These are phyloP conservation scores for Raphanus raphanistrum DNA, from an alignment of 345 rosid genomes.

Conservation along the genomic window DNA sequence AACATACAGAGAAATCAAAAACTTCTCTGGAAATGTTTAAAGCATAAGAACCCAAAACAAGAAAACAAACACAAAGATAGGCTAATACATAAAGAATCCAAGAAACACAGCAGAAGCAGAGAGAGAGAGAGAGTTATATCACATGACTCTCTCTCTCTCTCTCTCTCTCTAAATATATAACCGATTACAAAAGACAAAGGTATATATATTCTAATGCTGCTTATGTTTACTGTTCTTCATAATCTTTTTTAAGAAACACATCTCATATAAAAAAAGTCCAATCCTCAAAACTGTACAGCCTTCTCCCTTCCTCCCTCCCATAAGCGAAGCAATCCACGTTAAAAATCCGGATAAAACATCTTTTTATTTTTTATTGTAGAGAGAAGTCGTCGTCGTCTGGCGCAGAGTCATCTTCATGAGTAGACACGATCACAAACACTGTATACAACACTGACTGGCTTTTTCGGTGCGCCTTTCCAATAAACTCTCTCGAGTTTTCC, in stretches of 20 bases:
- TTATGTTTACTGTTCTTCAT: constrained; percentile 25
- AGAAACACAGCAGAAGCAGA: constrained; percentile 34
- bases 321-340: constrained; percentile 34
- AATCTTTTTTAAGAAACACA: constrained; percentile 13
- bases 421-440: constrained; percentile 61
- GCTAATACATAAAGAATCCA: constrained; percentile 28
- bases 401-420: constrained; percentile 39
- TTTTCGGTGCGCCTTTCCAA: constrained; percentile 50
- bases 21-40: constrained; percentile 32
- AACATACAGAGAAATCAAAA: constrained; percentile 36
- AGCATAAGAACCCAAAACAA: neutral
- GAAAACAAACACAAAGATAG: neutral
- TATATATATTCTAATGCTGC: constrained; percentile 26
- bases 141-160: neutral
- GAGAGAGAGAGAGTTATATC: neutral
- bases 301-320: constrained; percentile 22
- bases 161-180: neutral
- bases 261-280: constrained; percentile 19
- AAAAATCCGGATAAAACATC: constrained; percentile 33
- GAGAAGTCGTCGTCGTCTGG: constrained; percentile 26
- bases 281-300: constrained; percentile 40
- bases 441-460: constrained; percentile 53
- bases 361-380: neutral
- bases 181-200: constrained; percentile 44
- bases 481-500: constrained; percentile 41